Evolutionary conservation across 2,329 filamentous ascomycete genomes (phyloP).

Genomic region (Talaromyces marneffei): DNA sequence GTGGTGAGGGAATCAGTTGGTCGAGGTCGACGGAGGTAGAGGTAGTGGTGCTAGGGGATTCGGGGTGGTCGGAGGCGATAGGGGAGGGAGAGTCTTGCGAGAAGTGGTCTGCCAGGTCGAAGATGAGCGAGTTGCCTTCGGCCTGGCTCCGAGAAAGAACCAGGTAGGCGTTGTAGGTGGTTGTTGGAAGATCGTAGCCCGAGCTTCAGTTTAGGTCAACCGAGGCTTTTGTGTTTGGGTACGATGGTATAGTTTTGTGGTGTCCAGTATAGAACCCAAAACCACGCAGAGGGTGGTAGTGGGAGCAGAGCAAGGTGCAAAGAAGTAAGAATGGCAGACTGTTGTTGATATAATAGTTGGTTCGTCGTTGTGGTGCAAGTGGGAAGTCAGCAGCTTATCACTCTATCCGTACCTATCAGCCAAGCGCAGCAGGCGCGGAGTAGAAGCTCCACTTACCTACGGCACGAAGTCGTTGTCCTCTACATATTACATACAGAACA

Average conservation of each 20-base stretch:
- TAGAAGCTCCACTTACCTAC: constrained; percentile 5
- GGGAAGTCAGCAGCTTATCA: constrained; percentile 3
- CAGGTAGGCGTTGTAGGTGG: constrained; percentile 33
- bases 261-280: neutral
- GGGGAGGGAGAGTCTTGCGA: constrained; percentile 52
- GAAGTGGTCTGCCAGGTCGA: constrained; percentile 70
- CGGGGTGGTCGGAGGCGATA: constrained; percentile 63
- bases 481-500: no score
- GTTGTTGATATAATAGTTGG: neutral
- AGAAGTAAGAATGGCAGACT: neutral
- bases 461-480: no score
- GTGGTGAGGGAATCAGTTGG: constrained; percentile 39
- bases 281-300: neutral
- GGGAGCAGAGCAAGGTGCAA: neutral
- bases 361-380: neutral
- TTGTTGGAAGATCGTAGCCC: neutral
- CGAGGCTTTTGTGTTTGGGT: neutral
- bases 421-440: neutral
- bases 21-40: constrained; percentile 25
- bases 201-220: neutral
- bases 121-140: constrained; percentile 41
- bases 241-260: neutral
- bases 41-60: constrained; percentile 50
- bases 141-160: constrained; percentile 40
- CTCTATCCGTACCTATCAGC: constrained; percentile 4